A percentile compares a stretch with the other conserved stretches of the same genome.
phyloP scores from a whole-genome alignment of 495 filamentous ascomycete genomes.

The Delitschia confertaspora region DNA sequence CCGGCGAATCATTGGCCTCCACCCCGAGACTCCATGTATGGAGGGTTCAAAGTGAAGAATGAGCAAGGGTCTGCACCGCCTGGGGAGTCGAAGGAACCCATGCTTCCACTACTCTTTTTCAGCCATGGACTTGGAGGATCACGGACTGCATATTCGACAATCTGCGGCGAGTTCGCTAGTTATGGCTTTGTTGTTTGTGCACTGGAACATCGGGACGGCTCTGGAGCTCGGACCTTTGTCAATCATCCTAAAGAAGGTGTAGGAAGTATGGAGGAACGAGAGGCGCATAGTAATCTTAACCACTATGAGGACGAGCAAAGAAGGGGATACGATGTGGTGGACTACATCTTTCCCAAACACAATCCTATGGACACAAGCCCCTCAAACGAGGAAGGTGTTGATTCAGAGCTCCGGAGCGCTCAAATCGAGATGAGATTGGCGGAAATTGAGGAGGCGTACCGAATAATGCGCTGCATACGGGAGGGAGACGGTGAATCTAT shows the following conservation, averaged over 20 bases:
- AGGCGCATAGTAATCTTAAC: slow-evolving; percentile 27
- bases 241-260: slow-evolving; percentile 32
- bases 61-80: slow-evolving; percentile 24
- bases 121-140: slow-evolving; percentile 42
- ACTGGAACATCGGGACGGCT: slow-evolving; percentile 40
- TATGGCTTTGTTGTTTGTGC: slow-evolving; percentile 42
- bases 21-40: slow-evolving; percentile 21
- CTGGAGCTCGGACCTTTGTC: slow-evolving; percentile 36
- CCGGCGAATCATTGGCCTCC: slow-evolving; percentile 39
- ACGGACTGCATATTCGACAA: slow-evolving; percentile 36
- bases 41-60: slow-evolving; percentile 30
- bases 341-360: slow-evolving; percentile 39
- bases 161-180: slow-evolving; percentile 41
- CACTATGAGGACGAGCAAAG: slow-evolving; percentile 27
- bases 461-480: slow-evolving; percentile 30
- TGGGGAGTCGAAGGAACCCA: slow-evolving; percentile 29
- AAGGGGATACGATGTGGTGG: slow-evolving; percentile 32
- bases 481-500: slow-evolving; percentile 33
- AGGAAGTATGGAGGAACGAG: slow-evolving; percentile 27
- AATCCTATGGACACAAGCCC: slow-evolving; percentile 38
- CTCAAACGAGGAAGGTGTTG: slow-evolving; percentile 35
- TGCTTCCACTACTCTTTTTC: slow-evolving; percentile 40
- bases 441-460: slow-evolving; percentile 39
- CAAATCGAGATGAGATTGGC: slow-evolving; percentile 39
- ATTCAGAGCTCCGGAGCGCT: slow-evolving; percentile 36